A percentile compares a stretch with the other conserved stretches of the same genome.
These are phyloP conservation scores for Candida neerlandica DNA, from an alignment of 1,139 yeast genomes.

Conservation along the genomic window DNA sequence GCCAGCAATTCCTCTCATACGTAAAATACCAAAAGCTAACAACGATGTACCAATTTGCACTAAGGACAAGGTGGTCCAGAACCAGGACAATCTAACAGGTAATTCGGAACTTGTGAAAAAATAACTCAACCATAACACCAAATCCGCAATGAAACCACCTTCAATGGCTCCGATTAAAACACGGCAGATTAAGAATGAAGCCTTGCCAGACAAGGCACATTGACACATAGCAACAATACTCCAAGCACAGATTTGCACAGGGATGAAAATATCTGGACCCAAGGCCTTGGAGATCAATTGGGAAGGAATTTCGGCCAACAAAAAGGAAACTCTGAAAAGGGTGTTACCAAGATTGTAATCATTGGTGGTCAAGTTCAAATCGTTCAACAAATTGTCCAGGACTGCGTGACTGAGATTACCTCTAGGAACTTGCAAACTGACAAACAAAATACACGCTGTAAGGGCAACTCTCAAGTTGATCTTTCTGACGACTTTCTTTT, in stretches of 20 bases:
- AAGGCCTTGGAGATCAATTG: constrained; percentile 33
- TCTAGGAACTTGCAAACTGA: constrained; percentile 36
- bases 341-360: constrained; percentile 37
- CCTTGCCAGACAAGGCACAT: constrained; percentile 25
- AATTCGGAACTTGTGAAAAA: constrained; percentile 32
- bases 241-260: constrained; percentile 37
- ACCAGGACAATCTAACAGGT: constrained; percentile 27
- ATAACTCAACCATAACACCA: constrained; percentile 29
- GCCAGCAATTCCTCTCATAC: constrained; percentile 29
- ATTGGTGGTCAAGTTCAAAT: constrained; percentile 30
- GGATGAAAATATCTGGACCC: constrained; percentile 37
- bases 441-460: constrained; percentile 34
- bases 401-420: constrained; percentile 35
- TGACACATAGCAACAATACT: constrained; percentile 32
- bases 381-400: constrained; percentile 32
- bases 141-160: constrained; percentile 37
- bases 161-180: constrained; percentile 31
- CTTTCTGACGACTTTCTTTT: constrained; percentile 27
- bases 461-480: constrained; percentile 30
- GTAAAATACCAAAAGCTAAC: constrained; percentile 35
- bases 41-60: too few species aligned
- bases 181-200: constrained; percentile 29
- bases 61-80: constrained; percentile 18
- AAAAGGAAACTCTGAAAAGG: constrained; percentile 28
- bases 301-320: constrained; percentile 37